A percentile compares a stretch with the other conserved stretches of the same genome.
Evolutionary conservation across 2,329 filamentous ascomycete species (phyloP).

Genomic region (Fusarium brachygibbosum): DNA sequence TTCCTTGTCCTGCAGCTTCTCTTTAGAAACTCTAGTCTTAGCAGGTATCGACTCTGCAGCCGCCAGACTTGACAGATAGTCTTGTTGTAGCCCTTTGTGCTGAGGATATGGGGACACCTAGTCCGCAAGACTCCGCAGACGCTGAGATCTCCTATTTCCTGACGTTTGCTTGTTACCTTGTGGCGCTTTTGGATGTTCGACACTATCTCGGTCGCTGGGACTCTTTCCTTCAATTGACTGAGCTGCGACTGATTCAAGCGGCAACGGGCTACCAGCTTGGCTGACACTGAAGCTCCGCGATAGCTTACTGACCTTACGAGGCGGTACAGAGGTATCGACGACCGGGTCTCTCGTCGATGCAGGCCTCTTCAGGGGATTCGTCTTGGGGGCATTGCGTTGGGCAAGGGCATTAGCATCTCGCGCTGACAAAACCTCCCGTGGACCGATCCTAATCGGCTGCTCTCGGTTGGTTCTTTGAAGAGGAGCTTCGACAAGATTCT

Average conservation of each 20-base stretch:
- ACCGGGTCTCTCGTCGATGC: neutral
- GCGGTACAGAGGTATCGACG: neutral
- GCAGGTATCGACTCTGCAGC: neutral
- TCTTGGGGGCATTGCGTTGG: slow-evolving; percentile 1
- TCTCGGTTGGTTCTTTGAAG: neutral
- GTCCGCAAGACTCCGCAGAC: slow-evolving; percentile 15
- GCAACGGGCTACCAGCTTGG: slow-evolving; percentile 48
- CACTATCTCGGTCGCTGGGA: neutral
- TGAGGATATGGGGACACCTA: slow-evolving; percentile 22
- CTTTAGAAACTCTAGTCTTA: neutral
- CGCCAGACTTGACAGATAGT: slow-evolving; percentile 18
- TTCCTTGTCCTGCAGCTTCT: neutral
- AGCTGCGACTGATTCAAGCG: slow-evolving; percentile 10
- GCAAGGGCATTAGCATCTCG: slow-evolving; percentile 29
- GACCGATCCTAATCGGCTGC: neutral
- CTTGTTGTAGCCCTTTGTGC: slow-evolving; percentile 13
- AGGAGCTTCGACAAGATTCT: neutral
- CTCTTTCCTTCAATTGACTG: slow-evolving; percentile 1
- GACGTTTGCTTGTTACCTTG: neutral
- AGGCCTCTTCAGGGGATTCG: slow-evolving; percentile 9
- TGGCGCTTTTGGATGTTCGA: neutral
- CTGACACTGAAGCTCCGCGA: slow-evolving; percentile 48
- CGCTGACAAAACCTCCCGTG: slow-evolving; percentile 8
- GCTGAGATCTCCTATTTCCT: slow-evolving; percentile 24
- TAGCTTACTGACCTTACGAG: slow-evolving; percentile 28